phyloP scores from a whole-genome alignment of 2,329 filamentous ascomycete species.

The Clarireedia monteithiana region DNA sequence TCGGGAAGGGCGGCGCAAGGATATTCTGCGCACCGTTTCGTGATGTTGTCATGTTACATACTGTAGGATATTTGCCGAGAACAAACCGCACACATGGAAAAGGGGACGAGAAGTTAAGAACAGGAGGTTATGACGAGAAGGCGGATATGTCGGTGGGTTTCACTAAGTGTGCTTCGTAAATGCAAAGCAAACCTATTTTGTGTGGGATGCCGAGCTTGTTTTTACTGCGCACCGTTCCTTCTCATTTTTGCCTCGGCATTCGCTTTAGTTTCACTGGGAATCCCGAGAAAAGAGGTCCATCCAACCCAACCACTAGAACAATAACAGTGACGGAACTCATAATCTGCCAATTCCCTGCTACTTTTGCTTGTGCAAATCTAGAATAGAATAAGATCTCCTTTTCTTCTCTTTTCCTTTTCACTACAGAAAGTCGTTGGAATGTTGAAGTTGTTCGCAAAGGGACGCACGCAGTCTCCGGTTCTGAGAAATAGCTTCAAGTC shows the following conservation, averaged over 20 bases:
- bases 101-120: neutral
- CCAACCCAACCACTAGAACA: neutral
- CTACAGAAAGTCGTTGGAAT: slow-evolving; percentile 20
- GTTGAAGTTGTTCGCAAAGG: slow-evolving; percentile 29
- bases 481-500: slow-evolving; percentile 26
- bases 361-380: slow-evolving; percentile 11
- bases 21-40: neutral
- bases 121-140: neutral
- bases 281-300: slow-evolving; percentile 1
- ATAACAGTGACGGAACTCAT: neutral
- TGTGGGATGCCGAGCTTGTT: neutral
- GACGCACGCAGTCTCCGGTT: slow-evolving; percentile 26
- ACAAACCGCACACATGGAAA: neutral
- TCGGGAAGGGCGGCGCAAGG: neutral
- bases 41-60: neutral
- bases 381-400: slow-evolving; percentile 5
- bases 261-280: slow-evolving; percentile 1
- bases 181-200: neutral
- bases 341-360: slow-evolving; percentile 3
- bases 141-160: neutral
- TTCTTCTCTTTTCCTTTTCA: slow-evolving; percentile 6
- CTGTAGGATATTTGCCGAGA: neutral
- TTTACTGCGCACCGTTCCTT: neutral
- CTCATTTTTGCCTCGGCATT: slow-evolving; percentile 1
- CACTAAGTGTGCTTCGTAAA: neutral